Evolutionary conservation across 495 filamentous ascomycete species (phyloP).

Genomic region (Aspergillus ostianus): DNA sequence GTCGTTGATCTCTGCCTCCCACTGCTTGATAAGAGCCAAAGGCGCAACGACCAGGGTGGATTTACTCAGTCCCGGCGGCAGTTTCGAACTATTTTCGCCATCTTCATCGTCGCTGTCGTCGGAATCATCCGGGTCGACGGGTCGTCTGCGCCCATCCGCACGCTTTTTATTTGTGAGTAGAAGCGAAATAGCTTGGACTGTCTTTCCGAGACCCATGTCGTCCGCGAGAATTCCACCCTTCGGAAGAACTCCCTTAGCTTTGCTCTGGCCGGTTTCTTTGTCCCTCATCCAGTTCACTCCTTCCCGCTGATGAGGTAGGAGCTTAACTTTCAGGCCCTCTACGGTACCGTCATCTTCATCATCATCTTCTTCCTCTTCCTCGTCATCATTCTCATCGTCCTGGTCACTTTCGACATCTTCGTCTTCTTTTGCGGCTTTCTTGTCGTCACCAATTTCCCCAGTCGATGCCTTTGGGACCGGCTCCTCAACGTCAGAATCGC

Average conservation of each 20-base stretch:
- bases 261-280: conserved; percentile 77
- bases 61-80: conserved; percentile 63
- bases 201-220: conserved; percentile 96
- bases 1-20: conserved; percentile 86
- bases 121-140: conserved; percentile 22
- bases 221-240: conserved; percentile 89
- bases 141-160: conserved; percentile 35
- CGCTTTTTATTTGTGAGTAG: conserved; percentile 81
- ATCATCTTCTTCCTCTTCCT: conserved; percentile 55
- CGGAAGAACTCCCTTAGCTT: conserved; percentile 70
- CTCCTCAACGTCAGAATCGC: conserved; percentile 41
- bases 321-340: conserved; percentile 79
- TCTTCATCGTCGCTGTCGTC: conserved; percentile 24
- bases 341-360: conserved; percentile 71
- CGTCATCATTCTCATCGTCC: conserved; percentile 53
- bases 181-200: conserved; percentile 81
- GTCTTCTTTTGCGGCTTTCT: conserved; percentile 20
- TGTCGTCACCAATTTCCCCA: conserved; percentile 5
- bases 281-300: conserved; percentile 92
- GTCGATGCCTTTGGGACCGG: conserved; percentile 49
- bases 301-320: conserved; percentile 89
- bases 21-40: conserved; percentile 92
- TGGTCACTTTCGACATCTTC: conserved; percentile 34
- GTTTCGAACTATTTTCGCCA: conserved; percentile 50
- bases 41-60: conserved; percentile 93